Evolutionary conservation across 371 early-diverging fungal species (phyloP).

Genomic region (Mortierella sp.): DNA sequence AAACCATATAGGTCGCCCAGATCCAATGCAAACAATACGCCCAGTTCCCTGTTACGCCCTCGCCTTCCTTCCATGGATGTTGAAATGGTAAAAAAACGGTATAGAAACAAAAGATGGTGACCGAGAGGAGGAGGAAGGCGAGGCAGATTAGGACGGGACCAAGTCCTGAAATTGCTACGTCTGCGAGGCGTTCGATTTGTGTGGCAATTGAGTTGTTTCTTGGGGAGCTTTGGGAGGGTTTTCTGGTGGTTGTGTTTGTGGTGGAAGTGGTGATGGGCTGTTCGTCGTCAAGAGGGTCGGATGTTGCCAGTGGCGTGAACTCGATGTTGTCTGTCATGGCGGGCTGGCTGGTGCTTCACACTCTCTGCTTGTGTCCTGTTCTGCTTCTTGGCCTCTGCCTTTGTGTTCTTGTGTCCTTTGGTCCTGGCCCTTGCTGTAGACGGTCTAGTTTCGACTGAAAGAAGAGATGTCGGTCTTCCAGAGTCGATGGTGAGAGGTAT

Average conservation of each 20-base stretch:
- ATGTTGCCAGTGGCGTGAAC: constrained; percentile 47
- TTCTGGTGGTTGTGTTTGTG: constrained; percentile 3
- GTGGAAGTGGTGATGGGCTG: constrained; percentile 36
- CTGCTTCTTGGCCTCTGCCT: background rate
- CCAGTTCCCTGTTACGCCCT: constrained; percentile 49
- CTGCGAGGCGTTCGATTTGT: constrained; percentile 51
- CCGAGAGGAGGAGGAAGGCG: constrained; percentile 65
- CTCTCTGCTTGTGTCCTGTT: background rate
- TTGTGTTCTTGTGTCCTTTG: background rate
- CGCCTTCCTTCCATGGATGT: constrained; percentile 27
- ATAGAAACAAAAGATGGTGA: constrained; percentile 64
- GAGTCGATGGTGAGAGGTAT: background rate
- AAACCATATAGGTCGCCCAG: constrained; percentile 65
- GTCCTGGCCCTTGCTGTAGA: background rate
- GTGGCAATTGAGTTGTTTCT: constrained; percentile 13
- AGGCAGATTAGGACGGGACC: constrained; percentile 69
- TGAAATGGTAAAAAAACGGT: constrained; percentile 64
- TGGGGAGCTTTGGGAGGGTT: background rate
- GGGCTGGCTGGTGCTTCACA: no score
- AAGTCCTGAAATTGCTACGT: constrained; percentile 65
- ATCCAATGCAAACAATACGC: constrained; percentile 46
- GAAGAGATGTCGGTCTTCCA: background rate
- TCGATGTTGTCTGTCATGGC: constrained; percentile 45
- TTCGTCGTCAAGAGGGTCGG: constrained; percentile 43
- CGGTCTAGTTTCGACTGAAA: background rate